phyloP scores from a whole-genome alignment of 306 rosid genomes.

The Betula pendula region DNA sequence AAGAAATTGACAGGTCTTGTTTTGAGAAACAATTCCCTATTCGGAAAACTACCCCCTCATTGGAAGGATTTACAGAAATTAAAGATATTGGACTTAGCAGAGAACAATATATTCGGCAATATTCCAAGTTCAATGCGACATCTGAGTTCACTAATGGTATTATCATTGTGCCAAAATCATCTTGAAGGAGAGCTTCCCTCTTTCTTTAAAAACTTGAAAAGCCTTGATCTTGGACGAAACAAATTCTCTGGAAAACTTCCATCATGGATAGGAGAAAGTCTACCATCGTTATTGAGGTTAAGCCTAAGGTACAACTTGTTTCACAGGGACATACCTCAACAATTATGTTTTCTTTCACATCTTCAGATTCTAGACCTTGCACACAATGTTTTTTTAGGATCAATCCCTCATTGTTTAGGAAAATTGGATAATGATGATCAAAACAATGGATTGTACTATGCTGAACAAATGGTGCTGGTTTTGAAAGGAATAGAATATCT shows the following conservation, averaged over 20 bases:
- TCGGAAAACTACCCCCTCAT: no score
- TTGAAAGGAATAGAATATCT: background rate
- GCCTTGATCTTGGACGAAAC: background rate
- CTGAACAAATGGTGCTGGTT: background rate
- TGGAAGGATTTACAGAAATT: no score
- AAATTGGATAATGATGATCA: background rate
- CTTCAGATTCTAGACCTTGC: background rate
- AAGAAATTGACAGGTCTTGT: no score
- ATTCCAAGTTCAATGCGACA: no score
- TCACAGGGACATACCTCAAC: background rate
- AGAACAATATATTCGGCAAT: no score
- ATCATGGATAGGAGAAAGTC: background rate
- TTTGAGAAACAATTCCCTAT: no score
- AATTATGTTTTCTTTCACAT: background rate
- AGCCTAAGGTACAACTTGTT: background rate
- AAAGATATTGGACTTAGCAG: no score
- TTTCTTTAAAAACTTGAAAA: no score
- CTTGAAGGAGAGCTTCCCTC: no score
- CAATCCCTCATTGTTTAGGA: background rate
- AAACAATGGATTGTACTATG: fast-evolving
- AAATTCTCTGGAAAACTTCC: background rate
- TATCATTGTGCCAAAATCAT: no score
- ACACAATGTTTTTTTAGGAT: background rate
- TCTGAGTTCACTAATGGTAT: no score
- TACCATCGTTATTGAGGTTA: background rate